These are phyloP conservation scores for Pestalotiopsis sp. DNA, from an alignment of 2,329 filamentous ascomycete species.

Conservation along the genomic window DNA sequence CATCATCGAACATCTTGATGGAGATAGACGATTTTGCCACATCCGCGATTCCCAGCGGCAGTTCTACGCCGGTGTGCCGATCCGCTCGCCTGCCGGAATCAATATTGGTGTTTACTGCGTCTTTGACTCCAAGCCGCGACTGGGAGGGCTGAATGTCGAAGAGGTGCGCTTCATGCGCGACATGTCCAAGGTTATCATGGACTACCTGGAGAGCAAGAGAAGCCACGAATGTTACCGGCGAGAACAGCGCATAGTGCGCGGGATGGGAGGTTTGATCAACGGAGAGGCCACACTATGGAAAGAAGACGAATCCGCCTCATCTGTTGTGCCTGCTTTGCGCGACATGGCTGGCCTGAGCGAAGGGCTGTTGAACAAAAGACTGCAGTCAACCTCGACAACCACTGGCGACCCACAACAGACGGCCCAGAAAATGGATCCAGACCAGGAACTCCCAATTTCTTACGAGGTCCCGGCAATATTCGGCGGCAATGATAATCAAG, in stretches of 20 bases:
- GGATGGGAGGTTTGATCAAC: conserved; percentile 24
- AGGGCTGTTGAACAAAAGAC: conserved; percentile 21
- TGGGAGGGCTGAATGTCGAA: conserved; percentile 1
- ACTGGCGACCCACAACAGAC: background rate
- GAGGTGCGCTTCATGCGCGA: conserved; percentile 17
- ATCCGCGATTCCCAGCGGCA: conserved; percentile 21
- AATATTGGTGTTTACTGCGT: conserved; percentile 22
- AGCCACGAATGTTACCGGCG: conserved; percentile 16
- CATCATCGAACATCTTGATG: conserved; percentile 35
- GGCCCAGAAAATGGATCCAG: background rate
- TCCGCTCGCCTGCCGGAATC: conserved; percentile 17
- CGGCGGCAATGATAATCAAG: background rate
- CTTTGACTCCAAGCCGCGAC: conserved; percentile 14
- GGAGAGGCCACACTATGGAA: conserved; percentile 22
- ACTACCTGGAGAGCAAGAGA: conserved; percentile 19
- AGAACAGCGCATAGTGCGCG: conserved; percentile 23
- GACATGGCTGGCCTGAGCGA: conserved; percentile 15
- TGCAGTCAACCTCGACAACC: background rate
- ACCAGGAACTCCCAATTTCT: background rate
- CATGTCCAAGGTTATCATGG: conserved; percentile 19
- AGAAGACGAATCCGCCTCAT: conserved; percentile 16
- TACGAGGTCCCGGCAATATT: background rate
- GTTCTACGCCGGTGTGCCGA: conserved; percentile 22
- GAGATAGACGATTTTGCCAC: conserved; percentile 30
- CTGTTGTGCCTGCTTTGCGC: background rate